Base-by-base conservation (phyloP, 208 protist genomes). In the Leptomonas pyrrhocoris region DNA sequence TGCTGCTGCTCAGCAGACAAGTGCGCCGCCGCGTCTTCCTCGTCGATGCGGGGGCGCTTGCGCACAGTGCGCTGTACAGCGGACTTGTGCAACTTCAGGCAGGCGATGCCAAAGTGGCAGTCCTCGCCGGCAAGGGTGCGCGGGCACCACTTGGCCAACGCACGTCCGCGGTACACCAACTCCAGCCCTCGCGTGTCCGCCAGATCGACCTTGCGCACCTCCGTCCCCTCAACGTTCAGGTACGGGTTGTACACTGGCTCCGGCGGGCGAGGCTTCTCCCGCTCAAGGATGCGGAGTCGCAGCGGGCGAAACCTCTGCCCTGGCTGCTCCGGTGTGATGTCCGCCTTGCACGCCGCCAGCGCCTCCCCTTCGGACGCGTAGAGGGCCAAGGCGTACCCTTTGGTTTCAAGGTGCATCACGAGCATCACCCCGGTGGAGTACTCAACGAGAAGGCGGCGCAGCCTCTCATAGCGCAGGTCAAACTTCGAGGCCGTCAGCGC, bases 401-500 rank as follows among this genome's bases (percentile, higher is more conserved):
- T 68, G 13, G 79, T 87, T 62, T 94, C 86, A 12, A 95, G 88
- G 58, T 95, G 89, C 86, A 94, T 92, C 2, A 91, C 88, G 6
- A 88, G 79, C 92, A 97, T 97, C 42, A 97, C 74, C 7, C 90
- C 90, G 27, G 88, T 82, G 45, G 83, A 92, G 77, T 95, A 82
- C 28, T 92, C 74, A 2, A 80, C 76, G 6, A 96, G 78, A n/a
- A 94, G 61, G 1, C 80, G 80, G 6, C 89, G 89, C 57, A 96
- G 80, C 3, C 81, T 79, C 71, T 96, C 88, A 56, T 92, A 96
- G n/a, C 86, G 85, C 11, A 88, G 88, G 61, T 96, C 89, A 23
- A 90, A 84, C 59, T 80, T 83, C 2, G 74, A 68, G 23, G 34
- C 25, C 49, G 23, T 48, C 34, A 36, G 50, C 43, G 43, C 46